These are phyloP conservation scores for Tetrastigma voinierianum DNA, from an alignment of 164 flowering plant species.

Conservation along the genomic window DNA sequence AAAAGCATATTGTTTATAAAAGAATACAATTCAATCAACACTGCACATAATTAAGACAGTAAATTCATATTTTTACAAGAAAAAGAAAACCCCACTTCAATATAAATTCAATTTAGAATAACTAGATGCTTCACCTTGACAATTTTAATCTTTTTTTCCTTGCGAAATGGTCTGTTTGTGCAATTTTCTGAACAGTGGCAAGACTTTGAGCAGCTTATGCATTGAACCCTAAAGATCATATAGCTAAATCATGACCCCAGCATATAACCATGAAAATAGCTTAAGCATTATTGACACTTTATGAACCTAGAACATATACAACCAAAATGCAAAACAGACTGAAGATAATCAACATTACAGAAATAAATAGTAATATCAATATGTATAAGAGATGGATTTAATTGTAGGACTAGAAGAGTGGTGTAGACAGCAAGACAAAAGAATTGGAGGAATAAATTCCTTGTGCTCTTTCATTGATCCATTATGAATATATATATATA, in stretches of 20 bases:
- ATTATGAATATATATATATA: too few relatives aligned
- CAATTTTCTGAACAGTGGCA: constrained; percentile 79
- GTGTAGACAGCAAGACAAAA: too few relatives aligned
- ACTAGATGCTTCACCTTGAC: constrained; percentile 55
- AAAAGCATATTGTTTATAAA: not conserved
- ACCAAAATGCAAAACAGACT: too few relatives aligned
- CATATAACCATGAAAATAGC: not conserved
- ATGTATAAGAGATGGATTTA: not conserved
- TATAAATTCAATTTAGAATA: constrained; percentile 2
- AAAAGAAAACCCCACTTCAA: not conserved
- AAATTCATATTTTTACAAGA: not conserved
- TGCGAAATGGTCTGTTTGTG: constrained; percentile 87
- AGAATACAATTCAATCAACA: not conserved
- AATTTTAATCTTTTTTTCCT: constrained; percentile 73
- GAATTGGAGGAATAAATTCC: too few relatives aligned
- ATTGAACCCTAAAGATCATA: constrained; percentile 64
- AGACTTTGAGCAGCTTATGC: constrained; percentile 90
- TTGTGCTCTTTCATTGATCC: too few relatives aligned
- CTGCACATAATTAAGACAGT: not conserved
- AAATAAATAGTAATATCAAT: not conserved
- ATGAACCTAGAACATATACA: too few relatives aligned
- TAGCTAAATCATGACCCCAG: not conserved
- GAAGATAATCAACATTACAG: too few relatives aligned
- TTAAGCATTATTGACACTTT: not conserved
- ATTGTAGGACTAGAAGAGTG: too few relatives aligned